Conservation (phyloP, 345 rosid species). For the Streptanthus diversifolius region DNA sequence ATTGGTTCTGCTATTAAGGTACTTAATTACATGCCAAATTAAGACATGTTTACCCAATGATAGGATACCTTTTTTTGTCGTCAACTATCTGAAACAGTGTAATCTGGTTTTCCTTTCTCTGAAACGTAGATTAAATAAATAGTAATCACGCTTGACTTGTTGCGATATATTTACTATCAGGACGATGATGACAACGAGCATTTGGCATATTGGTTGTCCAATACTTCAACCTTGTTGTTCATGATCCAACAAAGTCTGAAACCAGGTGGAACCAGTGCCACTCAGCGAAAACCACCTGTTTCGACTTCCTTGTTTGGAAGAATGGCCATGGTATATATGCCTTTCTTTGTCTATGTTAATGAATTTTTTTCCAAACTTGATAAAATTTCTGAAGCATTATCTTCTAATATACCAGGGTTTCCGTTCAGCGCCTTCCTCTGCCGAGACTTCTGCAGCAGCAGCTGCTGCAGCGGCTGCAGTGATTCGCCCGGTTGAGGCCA, state of each 20-base stretch:
- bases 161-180: constrained; percentile 38
- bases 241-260: constrained; percentile 84
- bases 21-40: constrained; percentile 22
- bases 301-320: constrained; percentile 88
- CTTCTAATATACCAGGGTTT: constrained; percentile 61
- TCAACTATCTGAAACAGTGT: background rate
- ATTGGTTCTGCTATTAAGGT: constrained; percentile 97
- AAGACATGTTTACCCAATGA: background rate
- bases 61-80: background rate
- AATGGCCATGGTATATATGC: constrained; percentile 74
- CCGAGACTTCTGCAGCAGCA: constrained; percentile 59
- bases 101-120: constrained; percentile 5
- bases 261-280: constrained; percentile 56
- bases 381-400: constrained; percentile 4
- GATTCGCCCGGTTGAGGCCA: constrained; percentile 90
- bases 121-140: background rate
- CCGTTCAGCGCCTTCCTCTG: constrained; percentile 84
- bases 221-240: constrained; percentile 78
- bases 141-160: constrained; percentile 7
- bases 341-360: constrained; percentile 1
- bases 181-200: constrained; percentile 84
- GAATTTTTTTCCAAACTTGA: background rate
- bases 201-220: constrained; percentile 97
- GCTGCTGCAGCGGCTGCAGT: constrained; percentile 60
- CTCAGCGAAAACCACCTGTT: constrained; percentile 59